Evolutionary conservation across 345 rosid species (phyloP), one percentile per base, ranked within the genome.

Genomic region (Linum tenue): DNA sequence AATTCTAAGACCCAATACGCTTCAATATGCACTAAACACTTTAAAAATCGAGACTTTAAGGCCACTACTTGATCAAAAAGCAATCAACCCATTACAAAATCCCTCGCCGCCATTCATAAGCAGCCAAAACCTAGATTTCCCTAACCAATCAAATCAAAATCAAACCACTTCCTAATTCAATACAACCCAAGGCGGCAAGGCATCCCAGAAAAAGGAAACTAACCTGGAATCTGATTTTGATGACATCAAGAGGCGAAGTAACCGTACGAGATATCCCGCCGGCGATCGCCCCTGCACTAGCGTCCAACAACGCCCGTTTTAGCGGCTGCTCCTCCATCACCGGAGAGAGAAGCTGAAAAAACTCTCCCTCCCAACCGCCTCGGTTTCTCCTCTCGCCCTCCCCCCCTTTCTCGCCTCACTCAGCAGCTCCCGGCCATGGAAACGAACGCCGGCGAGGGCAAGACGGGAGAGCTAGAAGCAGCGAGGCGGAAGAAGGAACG

Each of bases 171-270:
- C 8, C 55, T 12, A 39, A 37, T 41, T 3, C 31, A 22, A 22
- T 22, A 50, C 60, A 62, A 44, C 4, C 31, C 15, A n/a, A 15
- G n/a, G n/a, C n/a, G n/a, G n/a, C n/a, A n/a, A n/a, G 39, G 61
- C 64, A 15, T 22, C 66, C n/a, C 12, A 48, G 67, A 10, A 2
- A 39, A 56, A 72, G 70, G 31, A 2, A n/a, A n/a, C 36, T 14
- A 12, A 91, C 99, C 99, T 94, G 99, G 70, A 94, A 90, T 77
- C 99, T 80, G 72, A 94, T 94, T 78, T 94, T 90, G 69, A 94
- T 94, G 65, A 94, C 99, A 81, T 94, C 99, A 59, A 94, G 96
- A 10, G 99, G 99, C 39, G 99, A 94, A 14, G 99, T 94, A 8
- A 94, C 86, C 0, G 95, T 83, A 36, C 99, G 95, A 0, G 97